A percentile compares a stretch with the other conserved stretches of the same genome.
These are phyloP conservation scores for Omphalotus guepiniiformis DNA, from an alignment of 768 basidiomycete genomes.

Conservation along the genomic window DNA sequence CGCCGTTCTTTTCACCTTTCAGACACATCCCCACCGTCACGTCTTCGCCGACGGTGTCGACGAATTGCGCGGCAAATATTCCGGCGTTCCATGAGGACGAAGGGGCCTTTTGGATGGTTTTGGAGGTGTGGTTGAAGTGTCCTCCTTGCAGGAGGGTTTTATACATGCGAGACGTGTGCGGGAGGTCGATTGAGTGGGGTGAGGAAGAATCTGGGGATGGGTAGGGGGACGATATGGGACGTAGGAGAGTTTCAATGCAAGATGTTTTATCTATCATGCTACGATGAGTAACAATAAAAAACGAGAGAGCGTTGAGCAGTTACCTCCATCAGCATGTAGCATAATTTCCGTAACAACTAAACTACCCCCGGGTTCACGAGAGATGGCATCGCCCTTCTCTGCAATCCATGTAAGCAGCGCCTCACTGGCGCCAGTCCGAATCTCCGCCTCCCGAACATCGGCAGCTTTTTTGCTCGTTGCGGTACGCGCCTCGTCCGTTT, in stretches of 20 bases:
- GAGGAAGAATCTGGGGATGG: slow-evolving; percentile 43
- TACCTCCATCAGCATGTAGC: slow-evolving; percentile 84
- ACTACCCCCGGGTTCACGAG: slow-evolving; percentile 76
- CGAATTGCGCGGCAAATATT: slow-evolving; percentile 56
- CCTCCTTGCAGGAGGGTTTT: slow-evolving; percentile 90
- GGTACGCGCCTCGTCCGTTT: slow-evolving; percentile 67
- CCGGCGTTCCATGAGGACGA: slow-evolving; percentile 54
- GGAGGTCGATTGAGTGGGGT: slow-evolving; percentile 64
- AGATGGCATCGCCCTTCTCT: slow-evolving; percentile 53
- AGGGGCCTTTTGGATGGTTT: slow-evolving; percentile 47
- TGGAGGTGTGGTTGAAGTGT: slow-evolving; percentile 68
- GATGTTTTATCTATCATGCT: slow-evolving; percentile 57
- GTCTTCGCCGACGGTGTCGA: slow-evolving; percentile 49
- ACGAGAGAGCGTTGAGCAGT: slow-evolving; percentile 17
- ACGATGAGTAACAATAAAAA: background rate
- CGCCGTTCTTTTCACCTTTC: slow-evolving; percentile 53
- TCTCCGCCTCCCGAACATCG: slow-evolving; percentile 59
- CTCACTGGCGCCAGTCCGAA: slow-evolving; percentile 69
- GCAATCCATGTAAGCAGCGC: slow-evolving; percentile 69
- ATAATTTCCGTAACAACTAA: slow-evolving; percentile 77
- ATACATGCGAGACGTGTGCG: slow-evolving; percentile 80
- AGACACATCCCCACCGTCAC: slow-evolving; percentile 51
- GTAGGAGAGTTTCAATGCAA: slow-evolving; percentile 58
- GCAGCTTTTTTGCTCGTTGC: slow-evolving; percentile 86
- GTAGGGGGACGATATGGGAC: slow-evolving; percentile 51